phyloP scores from a whole-genome alignment of 345 rosid species.

The Anacardium occidentale region DNA sequence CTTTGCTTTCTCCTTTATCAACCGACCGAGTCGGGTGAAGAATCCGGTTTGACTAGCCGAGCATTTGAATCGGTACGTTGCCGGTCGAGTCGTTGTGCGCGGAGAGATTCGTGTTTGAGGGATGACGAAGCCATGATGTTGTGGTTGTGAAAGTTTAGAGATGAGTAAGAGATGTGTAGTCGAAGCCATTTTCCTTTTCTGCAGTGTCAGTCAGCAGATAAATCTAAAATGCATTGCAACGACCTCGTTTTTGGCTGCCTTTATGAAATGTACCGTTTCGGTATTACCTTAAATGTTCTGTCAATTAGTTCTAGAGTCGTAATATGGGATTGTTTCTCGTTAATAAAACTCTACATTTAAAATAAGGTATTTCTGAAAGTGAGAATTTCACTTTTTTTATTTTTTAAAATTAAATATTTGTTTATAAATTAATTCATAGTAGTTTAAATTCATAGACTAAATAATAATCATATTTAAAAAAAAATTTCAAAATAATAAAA shows the following conservation, averaged over 20 bases:
- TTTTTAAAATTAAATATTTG: no score
- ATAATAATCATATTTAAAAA: no score
- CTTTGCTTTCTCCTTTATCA: conserved; percentile 89
- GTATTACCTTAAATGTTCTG: no score
- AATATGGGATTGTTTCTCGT: no score
- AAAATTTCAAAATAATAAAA: no score
- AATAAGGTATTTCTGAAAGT: no score
- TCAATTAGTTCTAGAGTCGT: no score
- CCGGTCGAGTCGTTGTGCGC: conserved; percentile 15
- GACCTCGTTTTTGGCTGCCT: background rate
- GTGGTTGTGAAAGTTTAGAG: conserved; percentile 32
- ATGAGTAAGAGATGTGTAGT: conserved; percentile 52
- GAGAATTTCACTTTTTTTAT: no score
- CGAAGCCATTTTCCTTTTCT: conserved; percentile 41
- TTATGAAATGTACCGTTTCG: background rate
- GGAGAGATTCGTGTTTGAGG: conserved; percentile 18
- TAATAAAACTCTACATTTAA: no score
- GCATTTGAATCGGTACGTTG: conserved; percentile 44
- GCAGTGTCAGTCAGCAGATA: background rate
- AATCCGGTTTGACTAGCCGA: conserved; percentile 80
- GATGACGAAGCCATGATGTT: conserved; percentile 20
- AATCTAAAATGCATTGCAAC: background rate
- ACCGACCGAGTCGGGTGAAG: conserved; percentile 81
- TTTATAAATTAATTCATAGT: no score
- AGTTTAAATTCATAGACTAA: no score